These are phyloP conservation scores for Cryphonectria naterciae DNA, from an alignment of 2,329 filamentous ascomycete species.

Conservation along the genomic window DNA sequence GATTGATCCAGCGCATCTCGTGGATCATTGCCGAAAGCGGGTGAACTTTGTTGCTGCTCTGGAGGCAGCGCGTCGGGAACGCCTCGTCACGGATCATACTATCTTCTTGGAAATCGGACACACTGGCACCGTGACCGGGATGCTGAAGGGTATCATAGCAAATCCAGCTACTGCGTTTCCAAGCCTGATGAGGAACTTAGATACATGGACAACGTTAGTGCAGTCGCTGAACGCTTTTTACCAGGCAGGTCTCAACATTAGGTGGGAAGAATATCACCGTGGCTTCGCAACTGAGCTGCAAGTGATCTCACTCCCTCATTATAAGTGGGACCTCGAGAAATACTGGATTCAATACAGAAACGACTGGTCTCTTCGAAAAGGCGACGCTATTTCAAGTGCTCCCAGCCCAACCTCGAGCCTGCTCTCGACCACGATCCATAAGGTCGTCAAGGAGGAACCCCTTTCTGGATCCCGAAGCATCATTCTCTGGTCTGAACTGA, in stretches of 20 bases:
- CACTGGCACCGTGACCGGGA: not conserved
- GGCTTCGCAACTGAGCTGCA: not conserved
- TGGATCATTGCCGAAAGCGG: not conserved
- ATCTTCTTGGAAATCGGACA: constrained; percentile 8
- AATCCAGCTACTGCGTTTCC: not conserved
- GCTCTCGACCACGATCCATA: constrained; percentile 18
- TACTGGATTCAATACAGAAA: constrained; percentile 26
- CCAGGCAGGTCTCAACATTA: not conserved
- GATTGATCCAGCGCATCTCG: not conserved
- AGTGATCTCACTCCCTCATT: constrained; percentile 17
- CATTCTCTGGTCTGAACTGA: constrained; percentile 4
- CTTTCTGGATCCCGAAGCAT: not conserved
- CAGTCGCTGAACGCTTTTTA: constrained; percentile 10
- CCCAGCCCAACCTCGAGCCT: not conserved
- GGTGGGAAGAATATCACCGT: constrained; percentile 16
- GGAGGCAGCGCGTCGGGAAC: not conserved
- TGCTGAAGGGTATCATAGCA: not conserved
- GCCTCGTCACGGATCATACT: not conserved
- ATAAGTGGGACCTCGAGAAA: constrained; percentile 21
- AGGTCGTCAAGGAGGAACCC: not conserved
- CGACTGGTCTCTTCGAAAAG: constrained; percentile 22
- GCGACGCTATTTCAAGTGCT: constrained; percentile 9
- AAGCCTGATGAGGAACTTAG: not conserved
- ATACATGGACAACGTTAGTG: constrained; percentile 10
- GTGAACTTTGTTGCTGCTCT: not conserved